Conservation (phyloP, 768 basidiomycete genomes). For the Lactarius indigo region DNA sequence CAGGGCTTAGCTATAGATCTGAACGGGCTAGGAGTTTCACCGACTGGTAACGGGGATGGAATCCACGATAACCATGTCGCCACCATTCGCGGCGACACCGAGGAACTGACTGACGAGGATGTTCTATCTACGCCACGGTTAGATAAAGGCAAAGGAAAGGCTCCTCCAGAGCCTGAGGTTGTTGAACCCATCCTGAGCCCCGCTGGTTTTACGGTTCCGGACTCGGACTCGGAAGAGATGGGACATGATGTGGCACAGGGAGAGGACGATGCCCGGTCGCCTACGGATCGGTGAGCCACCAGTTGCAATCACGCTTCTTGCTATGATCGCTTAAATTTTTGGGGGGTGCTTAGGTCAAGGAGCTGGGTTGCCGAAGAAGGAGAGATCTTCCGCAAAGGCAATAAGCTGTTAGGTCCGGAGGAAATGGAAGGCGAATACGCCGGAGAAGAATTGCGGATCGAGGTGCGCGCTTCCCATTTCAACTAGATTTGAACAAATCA, state of each 20-base stretch:
- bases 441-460: conserved; percentile 82
- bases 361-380: conserved; percentile 93
- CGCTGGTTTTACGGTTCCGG: conserved; percentile 27
- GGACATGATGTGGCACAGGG: conserved; percentile 43
- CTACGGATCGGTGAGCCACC: conserved; percentile 22
- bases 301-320: background rate
- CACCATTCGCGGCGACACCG: conserved; percentile 7
- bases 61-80: background rate
- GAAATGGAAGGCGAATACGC: conserved; percentile 90
- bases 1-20: conserved; percentile 24
- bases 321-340: background rate
- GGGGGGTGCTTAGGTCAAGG: conserved; percentile 49
- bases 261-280: conserved; percentile 26
- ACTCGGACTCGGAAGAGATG: conserved; percentile 45
- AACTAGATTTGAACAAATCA: background rate
- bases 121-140: conserved; percentile 55
- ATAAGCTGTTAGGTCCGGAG: conserved; percentile 70
- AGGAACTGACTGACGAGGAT: conserved; percentile 31
- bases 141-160: conserved; percentile 78
- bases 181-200: conserved; percentile 73
- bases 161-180: conserved; percentile 63
- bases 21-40: conserved; percentile 1
- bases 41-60: background rate
- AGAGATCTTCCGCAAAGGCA: conserved; percentile 92
- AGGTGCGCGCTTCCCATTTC: conserved; percentile 43